Evolutionary conservation across 192 early-diverging fungal genomes (phyloP).

Genomic region (Mortierella antarctica): DNA sequence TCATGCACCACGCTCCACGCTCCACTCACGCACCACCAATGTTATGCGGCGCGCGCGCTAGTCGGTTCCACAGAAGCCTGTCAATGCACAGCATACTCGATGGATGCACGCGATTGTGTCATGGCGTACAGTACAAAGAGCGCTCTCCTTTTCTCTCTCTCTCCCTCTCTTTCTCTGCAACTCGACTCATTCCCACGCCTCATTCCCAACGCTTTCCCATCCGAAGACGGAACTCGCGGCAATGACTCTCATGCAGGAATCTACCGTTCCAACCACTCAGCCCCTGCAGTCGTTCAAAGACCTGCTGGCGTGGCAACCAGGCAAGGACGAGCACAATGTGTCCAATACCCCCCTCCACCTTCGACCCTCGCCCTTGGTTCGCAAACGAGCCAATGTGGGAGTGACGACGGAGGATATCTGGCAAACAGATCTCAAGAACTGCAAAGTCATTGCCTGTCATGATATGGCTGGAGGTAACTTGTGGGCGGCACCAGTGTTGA

Average conservation of each 20-base stretch:
- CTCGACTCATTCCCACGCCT: too few species aligned
- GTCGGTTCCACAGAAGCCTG: too few species aligned
- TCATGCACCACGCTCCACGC: too few species aligned
- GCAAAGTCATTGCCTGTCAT: slow-evolving; percentile 64
- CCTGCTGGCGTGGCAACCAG: slow-evolving; percentile 56
- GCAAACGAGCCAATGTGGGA: not conserved
- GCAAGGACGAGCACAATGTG: slow-evolving; percentile 50
- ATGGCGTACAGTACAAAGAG: too few species aligned
- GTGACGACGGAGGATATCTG: not conserved
- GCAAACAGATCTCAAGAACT: slow-evolving; percentile 10
- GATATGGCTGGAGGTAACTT: slow-evolving; percentile 70
- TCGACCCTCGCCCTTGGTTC: slow-evolving; percentile 10
- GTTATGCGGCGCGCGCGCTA: too few species aligned
- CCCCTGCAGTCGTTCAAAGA: slow-evolving; percentile 37
- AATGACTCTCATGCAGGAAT: slow-evolving; percentile 11
- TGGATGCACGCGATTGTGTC: too few species aligned
- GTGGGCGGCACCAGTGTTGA: too few species aligned
- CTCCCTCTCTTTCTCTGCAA: not conserved
- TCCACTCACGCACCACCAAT: too few species aligned
- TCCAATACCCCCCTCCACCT: slow-evolving; percentile 43
- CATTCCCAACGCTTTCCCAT: too few species aligned
- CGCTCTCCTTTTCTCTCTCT: too few species aligned
- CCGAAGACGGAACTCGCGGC: too few species aligned
- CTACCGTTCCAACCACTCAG: slow-evolving; percentile 11
- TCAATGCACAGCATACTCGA: too few species aligned